Evolutionary conservation across 2,329 filamentous ascomycete genomes (phyloP).

Genomic region (Pestalotiopsis fici): DNA sequence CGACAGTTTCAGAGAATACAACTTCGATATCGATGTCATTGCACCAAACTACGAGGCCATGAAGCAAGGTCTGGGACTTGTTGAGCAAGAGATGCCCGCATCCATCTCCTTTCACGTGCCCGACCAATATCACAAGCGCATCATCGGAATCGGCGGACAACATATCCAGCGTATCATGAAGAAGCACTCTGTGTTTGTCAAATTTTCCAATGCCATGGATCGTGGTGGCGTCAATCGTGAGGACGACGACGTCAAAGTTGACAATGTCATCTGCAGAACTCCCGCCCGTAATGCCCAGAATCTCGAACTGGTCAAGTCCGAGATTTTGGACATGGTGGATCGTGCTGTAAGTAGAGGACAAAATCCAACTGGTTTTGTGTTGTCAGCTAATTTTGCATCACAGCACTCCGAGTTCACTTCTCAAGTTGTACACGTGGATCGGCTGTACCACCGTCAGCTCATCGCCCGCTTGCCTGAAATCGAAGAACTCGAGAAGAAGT

Average conservation of each 20-base stretch:
- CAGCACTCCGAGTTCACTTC: conserved; percentile 95
- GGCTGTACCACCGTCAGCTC: conserved; percentile 92
- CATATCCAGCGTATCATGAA: conserved; percentile 99
- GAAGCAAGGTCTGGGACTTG: conserved; percentile 87
- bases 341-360: conserved; percentile 65
- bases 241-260: conserved; percentile 97
- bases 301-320: conserved; percentile 94
- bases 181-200: conserved; percentile 99
- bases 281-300: conserved; percentile 97
- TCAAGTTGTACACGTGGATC: conserved; percentile 90
- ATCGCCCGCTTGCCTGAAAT: conserved; percentile 86
- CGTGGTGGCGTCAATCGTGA: conserved; percentile 88
- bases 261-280: conserved; percentile 98
- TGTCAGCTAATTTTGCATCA: conserved; percentile 7
- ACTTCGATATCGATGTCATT: conserved; percentile 99
- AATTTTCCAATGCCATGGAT: conserved; percentile 99
- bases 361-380: not conserved
- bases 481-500: conserved; percentile 96
- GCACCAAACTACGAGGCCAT: conserved; percentile 90
- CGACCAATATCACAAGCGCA: conserved; percentile 98
- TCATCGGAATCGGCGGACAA: conserved; percentile 96
- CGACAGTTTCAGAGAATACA: conserved; percentile 99
- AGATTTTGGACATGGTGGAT: conserved; percentile 99
- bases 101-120: conserved; percentile 99
- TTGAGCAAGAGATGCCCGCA: conserved; percentile 98